Evolutionary conservation across 2,329 filamentous ascomycete species (phyloP).

Genomic region (Aaosphaeria pasadenensis): DNA sequence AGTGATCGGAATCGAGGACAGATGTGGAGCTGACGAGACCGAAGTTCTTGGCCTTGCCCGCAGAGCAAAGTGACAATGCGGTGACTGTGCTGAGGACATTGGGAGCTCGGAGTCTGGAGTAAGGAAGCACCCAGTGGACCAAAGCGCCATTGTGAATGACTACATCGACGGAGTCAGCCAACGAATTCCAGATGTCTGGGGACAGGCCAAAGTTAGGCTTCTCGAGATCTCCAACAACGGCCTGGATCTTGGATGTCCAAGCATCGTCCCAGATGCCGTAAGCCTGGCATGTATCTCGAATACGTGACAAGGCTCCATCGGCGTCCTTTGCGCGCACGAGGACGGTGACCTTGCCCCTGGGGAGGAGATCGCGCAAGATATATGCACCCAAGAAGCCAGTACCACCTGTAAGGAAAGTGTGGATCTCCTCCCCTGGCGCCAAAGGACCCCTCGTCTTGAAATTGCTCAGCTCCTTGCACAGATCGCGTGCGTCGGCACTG

Average conservation of each 20-base stretch:
- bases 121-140: slow-evolving; percentile 75
- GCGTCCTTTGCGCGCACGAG: slow-evolving; percentile 70
- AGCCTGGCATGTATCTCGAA: slow-evolving; percentile 65
- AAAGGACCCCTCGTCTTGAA: slow-evolving; percentile 41
- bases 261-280: slow-evolving; percentile 76
- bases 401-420: slow-evolving; percentile 80
- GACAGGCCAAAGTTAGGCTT: slow-evolving; percentile 72
- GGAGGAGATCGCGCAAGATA: slow-evolving; percentile 71
- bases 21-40: slow-evolving; percentile 81
- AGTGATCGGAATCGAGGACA: slow-evolving; percentile 79
- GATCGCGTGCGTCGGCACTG: slow-evolving; percentile 51
- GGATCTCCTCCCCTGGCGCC: slow-evolving; percentile 44
- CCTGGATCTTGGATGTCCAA: slow-evolving; percentile 64
- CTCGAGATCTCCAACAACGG: slow-evolving; percentile 70
- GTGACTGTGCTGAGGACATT: slow-evolving; percentile 85
- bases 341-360: slow-evolving; percentile 66
- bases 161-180: slow-evolving; percentile 66
- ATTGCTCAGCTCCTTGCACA: slow-evolving; percentile 46
- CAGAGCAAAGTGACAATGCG: slow-evolving; percentile 70
- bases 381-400: slow-evolving; percentile 89
- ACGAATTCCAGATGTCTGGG: slow-evolving; percentile 59
- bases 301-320: slow-evolving; percentile 59
- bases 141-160: slow-evolving; percentile 69
- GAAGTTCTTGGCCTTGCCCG: slow-evolving; percentile 74
- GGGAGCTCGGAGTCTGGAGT: slow-evolving; percentile 65